phyloP scores from a whole-genome alignment of 2,329 filamentous ascomycete species.

The Gnomoniopsis sp. region DNA sequence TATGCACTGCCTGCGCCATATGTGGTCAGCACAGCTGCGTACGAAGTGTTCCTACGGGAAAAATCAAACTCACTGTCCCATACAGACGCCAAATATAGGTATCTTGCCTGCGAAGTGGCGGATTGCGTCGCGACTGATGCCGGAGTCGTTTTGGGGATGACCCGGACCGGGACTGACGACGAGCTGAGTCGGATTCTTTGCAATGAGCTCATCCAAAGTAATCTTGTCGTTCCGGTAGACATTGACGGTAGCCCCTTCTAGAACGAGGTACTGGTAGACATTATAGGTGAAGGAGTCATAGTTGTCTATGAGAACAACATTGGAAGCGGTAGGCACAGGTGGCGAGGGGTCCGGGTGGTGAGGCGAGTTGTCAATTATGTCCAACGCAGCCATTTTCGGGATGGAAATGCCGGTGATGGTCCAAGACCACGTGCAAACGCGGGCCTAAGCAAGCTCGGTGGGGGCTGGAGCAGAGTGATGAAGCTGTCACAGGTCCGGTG shows the following conservation, averaged over 20 bases:
- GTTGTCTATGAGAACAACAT: constrained; percentile 95
- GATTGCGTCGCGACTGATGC: constrained; percentile 89
- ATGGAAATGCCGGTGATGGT: not conserved
- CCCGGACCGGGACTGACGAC: constrained; percentile 94
- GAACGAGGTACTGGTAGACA: constrained; percentile 94
- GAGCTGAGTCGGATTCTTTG: constrained; percentile 84
- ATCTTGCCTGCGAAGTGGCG: constrained; percentile 90
- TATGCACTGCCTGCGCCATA: constrained; percentile 73
- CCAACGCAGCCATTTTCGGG: constrained; percentile 41
- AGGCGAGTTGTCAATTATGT: constrained; percentile 77
- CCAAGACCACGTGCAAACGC: not conserved
- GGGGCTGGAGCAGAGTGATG: not conserved
- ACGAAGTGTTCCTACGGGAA: constrained; percentile 8
- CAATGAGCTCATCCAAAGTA: constrained; percentile 76
- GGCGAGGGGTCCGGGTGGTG: constrained; percentile 73
- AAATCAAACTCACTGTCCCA: constrained; percentile 76
- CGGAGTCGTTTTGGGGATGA: constrained; percentile 87
- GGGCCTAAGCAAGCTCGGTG: not conserved
- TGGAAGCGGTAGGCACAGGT: constrained; percentile 75
- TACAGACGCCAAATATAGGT: constrained; percentile 94
- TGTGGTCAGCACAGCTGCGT: constrained; percentile 12
- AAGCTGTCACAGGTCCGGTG: not conserved
- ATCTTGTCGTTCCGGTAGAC: constrained; percentile 94
- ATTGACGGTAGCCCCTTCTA: constrained; percentile 89
- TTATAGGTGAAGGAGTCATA: constrained; percentile 99